Evolutionary conservation across 2,329 filamentous ascomycete genomes (phyloP).

Genomic region (Byssochlamys sp.): DNA sequence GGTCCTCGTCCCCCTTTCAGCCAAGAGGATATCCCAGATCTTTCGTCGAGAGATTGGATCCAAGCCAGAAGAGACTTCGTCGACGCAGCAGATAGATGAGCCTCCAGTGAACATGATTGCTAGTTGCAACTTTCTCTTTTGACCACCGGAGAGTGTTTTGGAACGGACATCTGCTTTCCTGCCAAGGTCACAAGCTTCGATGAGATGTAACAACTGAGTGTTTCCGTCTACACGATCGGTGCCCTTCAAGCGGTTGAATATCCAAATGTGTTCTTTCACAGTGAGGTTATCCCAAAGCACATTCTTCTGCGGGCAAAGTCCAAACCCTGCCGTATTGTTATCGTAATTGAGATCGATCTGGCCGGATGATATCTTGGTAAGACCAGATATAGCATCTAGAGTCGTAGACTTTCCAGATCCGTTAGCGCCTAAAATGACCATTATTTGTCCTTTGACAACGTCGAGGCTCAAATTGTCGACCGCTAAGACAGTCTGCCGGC

Average conservation of each 20-base stretch:
- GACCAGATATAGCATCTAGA: constrained; percentile 74
- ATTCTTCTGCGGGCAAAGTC: constrained; percentile 85
- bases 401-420: constrained; percentile 86
- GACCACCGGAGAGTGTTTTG: constrained; percentile 75
- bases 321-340: constrained; percentile 67
- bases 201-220: constrained; percentile 53
- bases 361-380: constrained; percentile 66
- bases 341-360: constrained; percentile 69
- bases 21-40: constrained; percentile 86
- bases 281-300: constrained; percentile 86
- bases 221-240: constrained; percentile 47
- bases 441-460: constrained; percentile 68
- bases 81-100: constrained; percentile 76
- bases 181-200: constrained; percentile 62
- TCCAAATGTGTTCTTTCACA: constrained; percentile 70
- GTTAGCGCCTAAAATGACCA: constrained; percentile 79
- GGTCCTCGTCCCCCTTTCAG: constrained; percentile 70
- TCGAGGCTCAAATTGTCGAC: constrained; percentile 64
- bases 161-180: constrained; percentile 63
- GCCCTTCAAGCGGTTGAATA: constrained; percentile 76
- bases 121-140: constrained; percentile 84
- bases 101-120: constrained; percentile 94
- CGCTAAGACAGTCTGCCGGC: constrained; percentile 62
- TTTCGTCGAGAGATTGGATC: constrained; percentile 79
- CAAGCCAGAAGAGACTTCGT: constrained; percentile 81